These are phyloP conservation scores for Globisporangium rhizosaccharum DNA, from an alignment of 352 stramenopile genomes.

Conservation along the genomic window DNA sequence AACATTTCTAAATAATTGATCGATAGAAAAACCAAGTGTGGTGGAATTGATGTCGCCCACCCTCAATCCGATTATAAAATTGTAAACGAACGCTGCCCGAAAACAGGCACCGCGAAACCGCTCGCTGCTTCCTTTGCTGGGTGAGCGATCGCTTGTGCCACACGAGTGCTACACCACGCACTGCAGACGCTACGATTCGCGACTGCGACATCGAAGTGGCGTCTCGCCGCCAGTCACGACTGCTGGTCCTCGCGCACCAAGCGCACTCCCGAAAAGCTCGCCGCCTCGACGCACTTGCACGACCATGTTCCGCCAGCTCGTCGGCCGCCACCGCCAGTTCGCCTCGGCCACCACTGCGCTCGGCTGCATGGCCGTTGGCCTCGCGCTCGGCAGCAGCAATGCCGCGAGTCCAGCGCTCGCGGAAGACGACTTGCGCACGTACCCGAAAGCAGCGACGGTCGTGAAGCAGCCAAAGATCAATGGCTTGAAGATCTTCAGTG, in stretches of 20 bases:
- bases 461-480: slow-evolving; percentile 88
- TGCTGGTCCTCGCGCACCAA: background rate
- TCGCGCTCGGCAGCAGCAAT: slow-evolving; percentile 28
- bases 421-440: slow-evolving; percentile 39
- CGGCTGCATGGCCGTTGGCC: slow-evolving; percentile 37
- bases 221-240: slow-evolving; percentile 1
- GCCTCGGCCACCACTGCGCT: slow-evolving; percentile 45
- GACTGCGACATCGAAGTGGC: slow-evolving; percentile 9
- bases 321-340: slow-evolving; percentile 45
- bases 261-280: slow-evolving; percentile 9
- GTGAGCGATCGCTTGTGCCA: background rate
- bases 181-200: background rate
- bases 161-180: slow-evolving; percentile 1
- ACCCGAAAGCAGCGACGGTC: slow-evolving; percentile 49
- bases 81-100: background rate
- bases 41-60: too few species aligned
- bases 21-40: too few species aligned
- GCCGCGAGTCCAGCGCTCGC: slow-evolving; percentile 32
- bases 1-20: too few species aligned
- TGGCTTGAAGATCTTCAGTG: slow-evolving; percentile 96
- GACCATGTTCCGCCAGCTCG: slow-evolving; percentile 66
- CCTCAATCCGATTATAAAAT: background rate
- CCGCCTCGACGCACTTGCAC: background rate
- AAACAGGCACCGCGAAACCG: background rate
- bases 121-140: background rate